Evolutionary conservation across 2,329 filamentous ascomycete genomes (phyloP), one percentile per base, ranked within the genome.

Genomic region (Botryotinia narcissicola): DNA sequence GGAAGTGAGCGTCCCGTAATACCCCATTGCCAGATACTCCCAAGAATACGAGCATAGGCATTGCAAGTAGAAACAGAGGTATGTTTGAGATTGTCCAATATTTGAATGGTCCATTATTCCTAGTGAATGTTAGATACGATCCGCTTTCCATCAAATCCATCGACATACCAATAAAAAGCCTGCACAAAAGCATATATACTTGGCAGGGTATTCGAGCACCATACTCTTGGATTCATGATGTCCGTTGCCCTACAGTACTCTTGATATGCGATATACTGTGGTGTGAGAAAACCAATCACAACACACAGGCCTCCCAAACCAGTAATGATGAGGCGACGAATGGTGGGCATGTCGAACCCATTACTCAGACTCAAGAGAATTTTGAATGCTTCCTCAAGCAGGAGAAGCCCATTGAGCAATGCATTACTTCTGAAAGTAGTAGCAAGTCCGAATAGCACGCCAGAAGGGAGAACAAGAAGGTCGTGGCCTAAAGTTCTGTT

Each of bases 141-240:
- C 22, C 37, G 20, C 37, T 32, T 59, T 32, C 40, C 20, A 18
- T 66, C 25, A 42, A 59, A 20, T 32, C 25, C 82, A 35, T 32
- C 25, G 18, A 73, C 89, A 82, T 86, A 97, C 95, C 96, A 99
- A 82, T 99, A 98, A 79, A 93, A 86, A 63, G 87, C 86, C 81
- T 99, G 96, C 3, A 98, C 95, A 85, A 92, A 98, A 0, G 90
- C 87, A 83, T 97, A 98, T 74, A 99, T 95, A 81, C 94, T 97
- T 6, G 96, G 96, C 20, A 95, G 76, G n/a, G 83, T 81, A 29
- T 84, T 86, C 32, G 82, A 80, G 81, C 96, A 99, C 96, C 96
- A 99, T 6, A 90, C 88, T 73, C 93, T 85, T 57, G 78, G 46
- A 12, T 25, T 35, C 29, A 42, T 73, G 29, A 79, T 79, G 12